Base-by-base conservation (phyloP, 23 red algal species). In the Gracilaria domingensis region DNA sequence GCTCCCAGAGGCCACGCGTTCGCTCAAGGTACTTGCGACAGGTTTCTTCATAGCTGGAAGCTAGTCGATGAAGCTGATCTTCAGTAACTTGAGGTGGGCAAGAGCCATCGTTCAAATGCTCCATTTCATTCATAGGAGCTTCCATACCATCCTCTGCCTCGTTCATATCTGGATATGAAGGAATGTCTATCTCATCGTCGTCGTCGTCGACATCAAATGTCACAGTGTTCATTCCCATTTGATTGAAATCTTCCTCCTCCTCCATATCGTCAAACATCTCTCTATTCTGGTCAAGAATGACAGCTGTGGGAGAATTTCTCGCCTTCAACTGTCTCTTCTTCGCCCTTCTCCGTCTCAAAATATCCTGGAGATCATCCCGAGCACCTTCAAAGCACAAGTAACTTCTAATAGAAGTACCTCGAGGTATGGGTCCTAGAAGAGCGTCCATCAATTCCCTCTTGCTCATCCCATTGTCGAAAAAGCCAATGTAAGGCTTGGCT, bases 1-100 rank as follows among this genome's bases (percentile, higher is more conserved):
- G 70, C 61, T 94, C 71, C 92, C 92, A 94, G 34, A 88, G 37
- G 74, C 60, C 58, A 26, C 62, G 66, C 30, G 83, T 87, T 80
- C 66, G 48, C 30, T 73, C 82, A 23, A 94, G 60, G 76, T 94
- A 84, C 20, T 82, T 69, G 0, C 84, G 66, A 56, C 83, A 94
- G 18, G 69, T 75, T 42, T 87, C 84, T 30, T 87, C 83, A 53
- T 85, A 88, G 53, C 76, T 82, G 56, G 92, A 79, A 8, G 92
- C 92, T 20, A 94, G 32, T 49, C 7, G 39, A 35, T 8, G 72
- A 4, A 77, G 72, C 39, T 77, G 72, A 37, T 77, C 72, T 51
- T 48, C 34, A 14, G 17, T 51, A 11, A 50, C 42, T 8, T 5
- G 18, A 14, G 37, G 40, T 17, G 70, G 47, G 12, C 18, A 34